Base-by-base conservation (phyloP, 768 basidiomycete genomes). In the Macrocybe gigantea region DNA sequence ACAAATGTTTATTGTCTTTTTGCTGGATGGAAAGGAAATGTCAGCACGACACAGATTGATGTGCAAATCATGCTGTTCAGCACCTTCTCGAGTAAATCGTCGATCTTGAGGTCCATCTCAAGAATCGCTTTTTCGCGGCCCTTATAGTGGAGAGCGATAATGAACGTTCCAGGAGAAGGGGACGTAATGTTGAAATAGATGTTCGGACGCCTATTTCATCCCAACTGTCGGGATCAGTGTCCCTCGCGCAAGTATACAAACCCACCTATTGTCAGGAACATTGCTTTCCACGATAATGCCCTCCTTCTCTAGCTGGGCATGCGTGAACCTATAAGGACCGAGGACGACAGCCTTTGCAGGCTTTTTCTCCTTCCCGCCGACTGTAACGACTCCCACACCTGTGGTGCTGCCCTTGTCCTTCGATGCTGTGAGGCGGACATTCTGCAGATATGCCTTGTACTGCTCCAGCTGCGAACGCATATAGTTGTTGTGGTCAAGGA, bases 141-240 rank as follows among this genome's bases (percentile, higher is more conserved):
- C 67, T 96, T 97, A 73, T 98, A 99, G 66, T 98, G 95, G 45
- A 99, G 74, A 3, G 95, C 96, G 54, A 99, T 99, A 64, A 99
- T 94, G 67, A 97, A 99, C 7, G 96, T 96, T 41, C 96, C 96
- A 0, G 96, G 95, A 6, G 92, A 90, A 1, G 96, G 96, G 33
- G 94, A 97, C 29, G 90, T 94, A 64, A 99, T 93, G 61, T 94
- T 97, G 80, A 98, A 98, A 72, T 94, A 98, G 56, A 98, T 97
- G 65, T 96, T 95, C 34, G 93, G 89, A 45, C 95, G 93, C 48
- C 94, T 96, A 56, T 7, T 13, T 44, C 32, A 40, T 29, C 45
- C 43, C 15, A 49, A 39, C 14, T 10, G 22, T 22, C n/a, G 31
- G 11, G 10, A 10, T 38, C 30, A 13, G 43, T 11, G 9, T n/a